Percentiles rank a stretch among this genome's conserved stretches.
Evolutionary conservation across 1,284 basidiomycete genomes (phyloP).

Genomic region (Puccinia coronata): DNA sequence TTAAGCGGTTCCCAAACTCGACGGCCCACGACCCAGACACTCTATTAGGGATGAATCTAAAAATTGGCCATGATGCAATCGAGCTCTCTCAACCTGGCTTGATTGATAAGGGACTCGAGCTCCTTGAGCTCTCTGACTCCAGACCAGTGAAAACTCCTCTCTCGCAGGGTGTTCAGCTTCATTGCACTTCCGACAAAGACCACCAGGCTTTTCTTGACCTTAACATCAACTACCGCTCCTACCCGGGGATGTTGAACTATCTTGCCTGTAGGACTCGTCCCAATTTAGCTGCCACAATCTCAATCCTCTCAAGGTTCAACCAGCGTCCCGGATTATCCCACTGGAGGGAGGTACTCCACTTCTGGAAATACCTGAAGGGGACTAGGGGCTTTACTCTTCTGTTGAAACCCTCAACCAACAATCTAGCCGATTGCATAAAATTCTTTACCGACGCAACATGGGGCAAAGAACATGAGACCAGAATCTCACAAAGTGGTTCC

Average conservation of each 20-base stretch:
- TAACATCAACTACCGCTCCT: neutral
- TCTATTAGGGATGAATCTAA: neutral
- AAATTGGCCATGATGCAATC: neutral
- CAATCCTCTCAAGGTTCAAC: neutral
- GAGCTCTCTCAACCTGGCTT: neutral
- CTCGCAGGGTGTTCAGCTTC: neutral
- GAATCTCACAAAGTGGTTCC: neutral
- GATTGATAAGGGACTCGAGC: neutral
- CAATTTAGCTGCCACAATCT: neutral
- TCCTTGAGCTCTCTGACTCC: neutral
- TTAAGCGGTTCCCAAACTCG: neutral
- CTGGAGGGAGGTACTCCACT: neutral
- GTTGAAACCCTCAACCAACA: neutral
- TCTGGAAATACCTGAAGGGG: neutral
- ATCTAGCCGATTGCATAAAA: neutral
- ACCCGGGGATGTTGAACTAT: neutral
- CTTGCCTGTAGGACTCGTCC: neutral
- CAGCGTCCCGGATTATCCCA: neutral
- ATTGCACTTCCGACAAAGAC: neutral
- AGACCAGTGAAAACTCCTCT: slow-evolving; percentile 4
- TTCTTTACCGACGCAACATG: neutral
- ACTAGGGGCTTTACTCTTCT: neutral
- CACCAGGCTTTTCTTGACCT: neutral
- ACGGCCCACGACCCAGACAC: neutral
- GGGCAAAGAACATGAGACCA: neutral